Conservation (phyloP, 2,329 filamentous ascomycete genomes). For the Xylariomycetidae sp. region DNA sequence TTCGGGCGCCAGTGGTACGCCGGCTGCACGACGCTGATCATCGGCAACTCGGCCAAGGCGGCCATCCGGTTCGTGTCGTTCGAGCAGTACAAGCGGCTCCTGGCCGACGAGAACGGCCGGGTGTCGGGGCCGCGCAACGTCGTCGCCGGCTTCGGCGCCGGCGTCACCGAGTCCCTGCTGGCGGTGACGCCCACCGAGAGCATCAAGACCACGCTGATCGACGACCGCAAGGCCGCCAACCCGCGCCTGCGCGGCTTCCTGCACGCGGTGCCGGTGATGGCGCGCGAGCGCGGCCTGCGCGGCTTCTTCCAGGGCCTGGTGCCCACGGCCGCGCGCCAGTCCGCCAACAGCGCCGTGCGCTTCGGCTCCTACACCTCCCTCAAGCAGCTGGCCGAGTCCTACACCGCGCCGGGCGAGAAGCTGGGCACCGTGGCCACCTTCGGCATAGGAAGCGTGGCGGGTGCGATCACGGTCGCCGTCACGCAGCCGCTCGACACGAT, state of each 20-base stretch:
- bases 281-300: constrained; percentile 75
- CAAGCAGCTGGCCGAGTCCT: constrained; percentile 85
- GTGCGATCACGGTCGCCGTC: constrained; percentile 81
- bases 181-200: constrained; percentile 96
- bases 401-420: constrained; percentile 92
- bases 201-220: constrained; percentile 98
- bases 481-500: constrained; percentile 80
- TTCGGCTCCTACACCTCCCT: constrained; percentile 89
- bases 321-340: constrained; percentile 89
- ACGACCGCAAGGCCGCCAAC: constrained; percentile 81
- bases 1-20: constrained; percentile 97
- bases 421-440: constrained; percentile 84
- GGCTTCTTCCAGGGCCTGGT: constrained; percentile 98
- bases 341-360: constrained; percentile 86
- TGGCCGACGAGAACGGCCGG: constrained; percentile 79
- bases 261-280: constrained; percentile 82
- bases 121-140: constrained; percentile 88
- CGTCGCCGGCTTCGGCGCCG: constrained; percentile 87
- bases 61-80: constrained; percentile 95
- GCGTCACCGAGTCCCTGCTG: constrained; percentile 85
- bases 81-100: constrained; percentile 81
- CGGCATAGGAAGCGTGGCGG: constrained; percentile 80
- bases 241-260: constrained; percentile 89
- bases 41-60: constrained; percentile 94
- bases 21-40: constrained; percentile 92